A percentile compares a stretch with the other conserved stretches of the same genome.
phyloP scores from a whole-genome alignment of 805 yeast species.

The Kodamaea lidongshanica region DNA sequence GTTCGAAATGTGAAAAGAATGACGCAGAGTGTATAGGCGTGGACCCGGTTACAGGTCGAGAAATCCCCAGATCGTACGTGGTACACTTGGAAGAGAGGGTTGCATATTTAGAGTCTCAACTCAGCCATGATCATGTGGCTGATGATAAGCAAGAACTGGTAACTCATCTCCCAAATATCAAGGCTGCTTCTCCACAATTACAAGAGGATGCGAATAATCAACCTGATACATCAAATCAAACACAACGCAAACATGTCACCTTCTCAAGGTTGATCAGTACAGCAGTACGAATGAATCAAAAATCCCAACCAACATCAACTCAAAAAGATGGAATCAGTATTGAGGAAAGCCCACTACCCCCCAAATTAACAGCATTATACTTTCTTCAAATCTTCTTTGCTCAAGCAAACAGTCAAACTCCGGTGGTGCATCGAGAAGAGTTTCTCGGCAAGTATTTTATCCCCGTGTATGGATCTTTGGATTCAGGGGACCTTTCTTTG shows the following conservation, averaged over 20 bases:
- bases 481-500: conserved; percentile 44
- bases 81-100: conserved; percentile 65
- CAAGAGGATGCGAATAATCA: background rate
- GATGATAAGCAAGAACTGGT: background rate
- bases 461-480: conserved; percentile 72
- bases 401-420: conserved; percentile 77
- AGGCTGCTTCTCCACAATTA: background rate
- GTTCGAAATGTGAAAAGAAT: conserved; percentile 57
- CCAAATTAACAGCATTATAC: conserved; percentile 63
- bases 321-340: background rate
- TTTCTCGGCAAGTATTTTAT: conserved; percentile 61
- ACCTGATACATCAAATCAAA: background rate
- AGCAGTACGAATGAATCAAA: conserved; percentile 54
- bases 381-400: conserved; percentile 63
- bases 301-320: conserved; percentile 10
- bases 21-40: conserved; percentile 72
- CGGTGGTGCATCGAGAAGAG: conserved; percentile 75
- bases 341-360: conserved; percentile 40
- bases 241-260: conserved; percentile 34
- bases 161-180: background rate
- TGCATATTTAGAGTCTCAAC: conserved; percentile 45
- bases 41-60: conserved; percentile 85
- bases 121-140: conserved; percentile 19
- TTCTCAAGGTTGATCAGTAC: conserved; percentile 75
- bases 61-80: conserved; percentile 75